phyloP scores from a whole-genome alignment of 768 basidiomycete genomes.

The Russula olivacea region DNA sequence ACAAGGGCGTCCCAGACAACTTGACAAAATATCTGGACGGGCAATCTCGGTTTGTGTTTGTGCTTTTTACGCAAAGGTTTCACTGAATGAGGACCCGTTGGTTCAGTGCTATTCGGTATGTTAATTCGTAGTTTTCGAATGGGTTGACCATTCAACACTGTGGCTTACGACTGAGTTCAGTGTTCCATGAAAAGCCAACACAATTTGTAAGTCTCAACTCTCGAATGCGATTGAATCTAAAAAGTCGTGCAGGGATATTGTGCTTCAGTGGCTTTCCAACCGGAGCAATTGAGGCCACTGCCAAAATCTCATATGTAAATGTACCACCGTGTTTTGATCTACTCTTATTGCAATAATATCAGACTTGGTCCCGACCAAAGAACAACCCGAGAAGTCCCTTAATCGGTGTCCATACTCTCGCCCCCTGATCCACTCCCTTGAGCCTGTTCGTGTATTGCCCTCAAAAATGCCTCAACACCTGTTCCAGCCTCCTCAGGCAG shows the following conservation, averaged over 20 bases:
- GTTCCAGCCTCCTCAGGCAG: constrained; percentile 80
- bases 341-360: constrained; percentile 6
- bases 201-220: constrained; percentile 57
- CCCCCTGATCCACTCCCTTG: constrained; percentile 40
- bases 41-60: constrained; percentile 71
- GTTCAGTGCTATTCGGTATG: constrained; percentile 71
- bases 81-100: constrained; percentile 7
- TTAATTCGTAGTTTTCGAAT: neutral
- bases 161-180: constrained; percentile 36
- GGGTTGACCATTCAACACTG: neutral
- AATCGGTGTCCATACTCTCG: constrained; percentile 82
- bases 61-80: neutral
- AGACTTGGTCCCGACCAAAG: constrained; percentile 1
- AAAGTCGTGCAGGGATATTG: constrained; percentile 56
- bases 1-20: constrained; percentile 41
- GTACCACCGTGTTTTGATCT: constrained; percentile 2
- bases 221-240: constrained; percentile 11
- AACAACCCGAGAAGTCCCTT: constrained; percentile 13
- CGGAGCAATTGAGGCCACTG: constrained; percentile 53
- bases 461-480: constrained; percentile 71
- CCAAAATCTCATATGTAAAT: neutral
- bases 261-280: constrained; percentile 80
- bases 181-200: constrained; percentile 97
- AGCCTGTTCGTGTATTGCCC: constrained; percentile 73
- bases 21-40: constrained; percentile 73